phyloP scores from a whole-genome alignment of 192 early-diverging fungal species.

The Gamsiella multidivaricata region DNA sequence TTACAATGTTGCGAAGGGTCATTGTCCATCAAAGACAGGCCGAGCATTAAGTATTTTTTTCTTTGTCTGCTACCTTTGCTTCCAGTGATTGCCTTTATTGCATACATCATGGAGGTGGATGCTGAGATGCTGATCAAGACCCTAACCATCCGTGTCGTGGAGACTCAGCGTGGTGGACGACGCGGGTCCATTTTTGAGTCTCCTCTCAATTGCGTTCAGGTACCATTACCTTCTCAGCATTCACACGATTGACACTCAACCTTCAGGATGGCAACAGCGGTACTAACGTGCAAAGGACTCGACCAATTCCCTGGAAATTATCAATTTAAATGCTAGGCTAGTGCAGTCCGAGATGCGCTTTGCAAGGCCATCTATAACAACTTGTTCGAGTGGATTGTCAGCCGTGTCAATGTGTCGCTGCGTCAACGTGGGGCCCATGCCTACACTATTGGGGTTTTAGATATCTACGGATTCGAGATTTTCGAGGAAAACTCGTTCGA shows the following conservation, averaged over 20 bases:
- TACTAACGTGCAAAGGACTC: too few relatives aligned
- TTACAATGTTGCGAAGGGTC: too few relatives aligned
- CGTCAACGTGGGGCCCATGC: constrained; percentile 65
- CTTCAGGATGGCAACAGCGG: too few relatives aligned
- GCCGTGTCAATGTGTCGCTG: constrained; percentile 91
- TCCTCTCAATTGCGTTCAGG: constrained; percentile 89
- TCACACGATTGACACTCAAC: too few relatives aligned
- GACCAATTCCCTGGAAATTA: neutral
- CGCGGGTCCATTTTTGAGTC: constrained; percentile 85
- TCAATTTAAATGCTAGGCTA: constrained; percentile 60
- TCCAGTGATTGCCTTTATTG: constrained; percentile 77
- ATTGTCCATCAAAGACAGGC: too few relatives aligned
- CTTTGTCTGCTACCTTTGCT: too few relatives aligned
- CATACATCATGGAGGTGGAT: constrained; percentile 76
- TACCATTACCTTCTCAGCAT: constrained; percentile 4
- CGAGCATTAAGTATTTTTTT: too few relatives aligned
- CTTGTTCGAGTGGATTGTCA: constrained; percentile 98
- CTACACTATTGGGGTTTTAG: constrained; percentile 92
- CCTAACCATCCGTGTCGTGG: constrained; percentile 75
- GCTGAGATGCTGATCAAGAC: constrained; percentile 68
- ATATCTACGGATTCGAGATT: constrained; percentile 99
- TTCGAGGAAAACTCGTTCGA: constrained; percentile 97
- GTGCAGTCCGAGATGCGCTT: constrained; percentile 89
- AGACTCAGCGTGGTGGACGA: constrained; percentile 80
- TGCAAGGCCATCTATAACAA: constrained; percentile 94